Conservation (phyloP, 805 yeast species). For the Scheffersomyces spartinae region DNA sequence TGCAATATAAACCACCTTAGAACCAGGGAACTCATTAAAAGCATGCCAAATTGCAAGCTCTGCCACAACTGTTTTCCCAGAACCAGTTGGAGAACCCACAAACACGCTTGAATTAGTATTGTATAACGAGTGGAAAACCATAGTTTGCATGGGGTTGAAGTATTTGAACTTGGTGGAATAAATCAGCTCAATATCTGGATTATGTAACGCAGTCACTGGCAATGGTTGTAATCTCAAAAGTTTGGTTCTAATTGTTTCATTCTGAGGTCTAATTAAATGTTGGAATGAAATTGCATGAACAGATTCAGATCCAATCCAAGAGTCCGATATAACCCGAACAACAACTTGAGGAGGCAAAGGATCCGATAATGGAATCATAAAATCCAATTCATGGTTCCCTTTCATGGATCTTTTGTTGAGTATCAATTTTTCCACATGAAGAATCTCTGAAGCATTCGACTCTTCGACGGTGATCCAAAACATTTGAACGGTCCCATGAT, state of each 20-base stretch:
- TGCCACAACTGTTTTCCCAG: slow-evolving; percentile 96
- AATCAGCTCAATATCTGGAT: slow-evolving; percentile 52
- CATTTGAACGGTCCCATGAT: slow-evolving; percentile 75
- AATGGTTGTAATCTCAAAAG: slow-evolving; percentile 74
- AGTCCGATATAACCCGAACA: slow-evolving; percentile 68
- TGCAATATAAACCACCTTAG: slow-evolving; percentile 76
- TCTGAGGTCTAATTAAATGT: slow-evolving; percentile 78
- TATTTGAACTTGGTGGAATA: slow-evolving; percentile 62
- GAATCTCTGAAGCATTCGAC: slow-evolving; percentile 55
- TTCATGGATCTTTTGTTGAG: slow-evolving; percentile 46
- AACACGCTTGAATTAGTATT: slow-evolving; percentile 69
- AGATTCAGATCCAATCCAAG: slow-evolving; percentile 83
- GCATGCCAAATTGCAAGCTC: slow-evolving; percentile 98
- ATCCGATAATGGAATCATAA: slow-evolving; percentile 83
- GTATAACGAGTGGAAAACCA: slow-evolving; percentile 86
- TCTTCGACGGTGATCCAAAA: slow-evolving; percentile 94
- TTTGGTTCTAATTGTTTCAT: slow-evolving; percentile 77
- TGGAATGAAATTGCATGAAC: slow-evolving; percentile 74
- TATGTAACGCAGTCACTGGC: slow-evolving; percentile 70
- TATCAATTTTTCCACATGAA: slow-evolving; percentile 76
- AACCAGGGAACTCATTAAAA: slow-evolving; percentile 65
- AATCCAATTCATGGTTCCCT: slow-evolving; percentile 63
- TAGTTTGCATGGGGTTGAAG: slow-evolving; percentile 98
- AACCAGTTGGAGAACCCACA: slow-evolving; percentile 97
- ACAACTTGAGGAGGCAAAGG: slow-evolving; percentile 87